Base-by-base conservation (phyloP, 495 filamentous ascomycete species). In the Penicillium arizonense region DNA sequence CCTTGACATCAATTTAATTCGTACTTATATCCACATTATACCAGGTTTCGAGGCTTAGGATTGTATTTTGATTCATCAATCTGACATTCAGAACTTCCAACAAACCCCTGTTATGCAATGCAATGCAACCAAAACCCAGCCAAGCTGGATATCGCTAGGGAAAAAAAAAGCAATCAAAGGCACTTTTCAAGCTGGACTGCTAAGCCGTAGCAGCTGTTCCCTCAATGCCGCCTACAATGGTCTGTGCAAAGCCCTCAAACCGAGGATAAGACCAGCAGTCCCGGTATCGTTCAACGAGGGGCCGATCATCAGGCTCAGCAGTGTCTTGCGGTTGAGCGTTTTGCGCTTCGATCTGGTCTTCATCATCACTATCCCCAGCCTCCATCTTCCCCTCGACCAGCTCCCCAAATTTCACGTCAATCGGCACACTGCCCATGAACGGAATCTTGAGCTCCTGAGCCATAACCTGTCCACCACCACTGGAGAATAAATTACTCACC, bases 401-500 rank as follows among this genome's bases (percentile, higher is more conserved):
- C 50, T 73, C 70, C 33, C 84, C 84, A 62, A 87, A 88, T 45
- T 77, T 76, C 24, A 90, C 76, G 79, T 98, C 94, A 55, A 98
- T 88, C 7, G 95, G 94, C 36, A 97, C 85, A 16, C 84, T 82
- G 20, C 91, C 95, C 53, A 97, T 69, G 62, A 97, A 97, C 37
- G 77, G 78, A 26, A 98, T 88, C 3, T 75, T 79, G 67, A 92
- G 91, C 59, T 97, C 90, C 57, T 79, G 69, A 14, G 91, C 91
- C 94, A 98, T 96, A 21, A 88, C 82, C 70, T 89, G 71, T 7
- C 95, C 94, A 7, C 94, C 94, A 14, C 94, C 95, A 46, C 84
- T 90, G 43, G 84, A 87, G 65, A 97, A 97, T 49, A 97, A 73
- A 73, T 97, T 89, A 38, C 89, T 96, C 69, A 91, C 90, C 69